A percentile compares a stretch with the other conserved stretches of the same genome.
These are phyloP conservation scores for Penicillium dipodomyicola DNA, from an alignment of 495 filamentous ascomycete genomes.

Conservation along the genomic window DNA sequence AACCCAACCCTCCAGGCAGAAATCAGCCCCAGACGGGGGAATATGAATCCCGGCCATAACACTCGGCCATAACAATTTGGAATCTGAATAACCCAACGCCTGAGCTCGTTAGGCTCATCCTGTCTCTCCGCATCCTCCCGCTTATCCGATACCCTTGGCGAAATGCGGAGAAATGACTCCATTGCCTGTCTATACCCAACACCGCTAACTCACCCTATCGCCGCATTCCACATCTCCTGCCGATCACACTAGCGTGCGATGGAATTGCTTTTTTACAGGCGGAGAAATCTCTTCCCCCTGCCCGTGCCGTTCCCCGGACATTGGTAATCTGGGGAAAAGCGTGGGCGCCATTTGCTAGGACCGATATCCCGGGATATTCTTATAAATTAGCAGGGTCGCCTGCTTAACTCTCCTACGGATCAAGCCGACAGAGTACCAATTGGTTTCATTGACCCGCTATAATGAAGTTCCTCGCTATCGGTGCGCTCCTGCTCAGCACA, in stretches of 20 bases:
- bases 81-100: background rate
- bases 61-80: background rate
- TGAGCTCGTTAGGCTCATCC: background rate
- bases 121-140: conserved; percentile 13
- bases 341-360: background rate
- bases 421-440: background rate
- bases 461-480: conserved; percentile 30
- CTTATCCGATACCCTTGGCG: conserved; percentile 11
- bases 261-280: conserved; percentile 26
- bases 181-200: background rate
- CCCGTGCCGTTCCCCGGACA: conserved; percentile 5
- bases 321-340: background rate
- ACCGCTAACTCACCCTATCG: background rate
- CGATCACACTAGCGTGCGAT: conserved; percentile 4
- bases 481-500: conserved; percentile 27
- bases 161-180: conserved; percentile 18
- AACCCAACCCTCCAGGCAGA: conserved; percentile 6
- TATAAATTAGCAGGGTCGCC: background rate
- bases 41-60: conserved; percentile 14
- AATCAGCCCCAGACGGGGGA: conserved; percentile 22
- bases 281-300: conserved; percentile 29
- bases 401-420: background rate
- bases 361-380: background rate
- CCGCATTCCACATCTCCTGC: conserved; percentile 5
- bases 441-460: background rate